Base-by-base conservation (phyloP, 2,329 filamentous ascomycete genomes). In the Fusarium piperis region DNA sequence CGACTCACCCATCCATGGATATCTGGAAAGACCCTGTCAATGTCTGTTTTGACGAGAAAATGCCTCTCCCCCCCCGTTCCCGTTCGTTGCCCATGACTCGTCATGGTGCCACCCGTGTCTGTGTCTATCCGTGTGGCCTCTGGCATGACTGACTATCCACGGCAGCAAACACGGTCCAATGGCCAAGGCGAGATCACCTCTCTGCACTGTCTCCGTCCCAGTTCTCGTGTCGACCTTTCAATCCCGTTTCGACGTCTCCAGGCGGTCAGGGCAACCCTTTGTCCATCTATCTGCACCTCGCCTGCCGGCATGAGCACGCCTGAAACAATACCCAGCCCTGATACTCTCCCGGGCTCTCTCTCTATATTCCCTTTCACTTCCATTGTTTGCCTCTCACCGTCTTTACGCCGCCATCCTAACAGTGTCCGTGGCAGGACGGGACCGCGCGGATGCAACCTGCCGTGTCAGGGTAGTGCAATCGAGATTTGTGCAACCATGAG, bases 401-500 rank as follows among this genome's bases (percentile, higher is more conserved):
- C 66, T 73, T 72, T 72, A 46, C 62, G 69, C 52, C 53, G 58
- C 48, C n/a, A 23, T 59, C 39, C 44, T 66, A 44, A 67, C 53
- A 38, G 36, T 68, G 18, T 46, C 60, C 62, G 39, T 63, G 62
- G 62, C 36, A 72, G 60, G 68, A 41, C n/a, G 28, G 48, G 44
- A 41, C 35, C 60, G 46, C 36, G 11, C 39, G 44, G 23, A 52
- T 72, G 57, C 48, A 70, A 48, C 16, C 65, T 76, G 73, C 23
- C 16, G 73, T 76, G 64, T 33, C 32, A 72, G 57, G 59, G 74
- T 77, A 53, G 61, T 56, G 65, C 74, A 77, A 76, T 76, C 74
- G 73, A 77, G 74, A 76, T 76, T 72, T 76, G 74, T 74, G 61
- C 56, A 67, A 76, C 74, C 44, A 28, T 48, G 20, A 30, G 36